These are phyloP conservation scores for Pythium aquatile DNA, from an alignment of 352 stramenopile genomes.

Conservation along the genomic window DNA sequence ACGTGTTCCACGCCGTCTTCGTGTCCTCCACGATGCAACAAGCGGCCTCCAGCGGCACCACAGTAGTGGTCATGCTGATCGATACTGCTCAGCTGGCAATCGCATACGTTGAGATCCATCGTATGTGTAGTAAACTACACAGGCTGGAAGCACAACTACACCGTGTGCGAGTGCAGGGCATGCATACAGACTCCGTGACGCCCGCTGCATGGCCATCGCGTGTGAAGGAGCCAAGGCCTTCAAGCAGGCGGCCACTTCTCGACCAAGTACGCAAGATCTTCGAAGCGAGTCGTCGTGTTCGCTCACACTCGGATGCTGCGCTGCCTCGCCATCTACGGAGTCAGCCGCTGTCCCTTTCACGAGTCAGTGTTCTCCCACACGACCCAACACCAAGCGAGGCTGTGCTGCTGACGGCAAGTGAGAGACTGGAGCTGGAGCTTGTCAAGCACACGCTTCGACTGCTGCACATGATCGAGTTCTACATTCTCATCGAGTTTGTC, in stretches of 20 bases:
- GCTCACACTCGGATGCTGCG: no score
- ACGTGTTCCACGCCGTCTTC: constrained; percentile 11
- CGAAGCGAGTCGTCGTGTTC: no score
- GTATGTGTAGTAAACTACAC: no score
- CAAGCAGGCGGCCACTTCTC: no score
- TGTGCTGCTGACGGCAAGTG: not conserved
- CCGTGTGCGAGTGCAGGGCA: no score
- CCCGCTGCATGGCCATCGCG: no score
- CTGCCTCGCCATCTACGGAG: no score
- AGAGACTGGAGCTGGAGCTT: not conserved
- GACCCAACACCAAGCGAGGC: no score
- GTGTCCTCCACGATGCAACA: constrained; percentile 13
- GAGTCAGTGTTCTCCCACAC: not conserved
- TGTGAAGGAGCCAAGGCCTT: no score
- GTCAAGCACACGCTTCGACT: not conserved
- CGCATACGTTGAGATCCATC: not conserved
- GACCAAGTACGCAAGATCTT: no score
- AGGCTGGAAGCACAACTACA: no score
- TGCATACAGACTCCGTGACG: no score
- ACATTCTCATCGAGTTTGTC: constrained; percentile 17
- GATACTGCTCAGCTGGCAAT: not conserved
- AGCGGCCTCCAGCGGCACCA: not conserved
- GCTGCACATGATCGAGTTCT: constrained; percentile 9
- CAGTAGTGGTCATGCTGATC: constrained; percentile 6
- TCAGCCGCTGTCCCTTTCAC: not conserved